phyloP scores from a whole-genome alignment of 2,329 filamentous ascomycete genomes.

The Sclerotinia nivalis region DNA sequence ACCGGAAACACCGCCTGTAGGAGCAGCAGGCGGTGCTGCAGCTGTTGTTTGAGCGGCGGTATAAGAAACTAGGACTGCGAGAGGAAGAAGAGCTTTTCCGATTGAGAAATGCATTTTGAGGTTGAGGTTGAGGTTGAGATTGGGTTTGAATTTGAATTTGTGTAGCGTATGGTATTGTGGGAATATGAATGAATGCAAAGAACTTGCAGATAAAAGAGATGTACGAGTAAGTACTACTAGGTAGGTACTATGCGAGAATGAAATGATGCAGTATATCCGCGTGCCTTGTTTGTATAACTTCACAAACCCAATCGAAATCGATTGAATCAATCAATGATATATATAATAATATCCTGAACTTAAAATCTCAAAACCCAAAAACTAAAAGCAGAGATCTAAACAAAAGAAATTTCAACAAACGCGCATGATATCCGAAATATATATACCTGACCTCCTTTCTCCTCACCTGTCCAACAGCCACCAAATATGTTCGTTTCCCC shows the following conservation, averaged over 20 bases:
- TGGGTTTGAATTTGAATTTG: background rate
- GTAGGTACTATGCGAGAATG: background rate
- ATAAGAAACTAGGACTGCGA: slow-evolving; percentile 38
- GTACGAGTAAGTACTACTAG: background rate
- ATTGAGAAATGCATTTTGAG: slow-evolving; percentile 27
- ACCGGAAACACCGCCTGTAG: slow-evolving; percentile 2
- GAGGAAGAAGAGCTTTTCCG: slow-evolving; percentile 27
- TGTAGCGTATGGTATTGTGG: background rate
- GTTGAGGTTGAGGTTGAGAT: background rate
- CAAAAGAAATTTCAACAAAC: background rate
- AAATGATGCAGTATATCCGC: too few species aligned
- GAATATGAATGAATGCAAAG: background rate
- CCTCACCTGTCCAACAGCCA: slow-evolving; percentile 5
- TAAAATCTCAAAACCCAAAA: background rate
- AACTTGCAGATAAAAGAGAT: too few species aligned
- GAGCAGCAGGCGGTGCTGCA: slow-evolving; percentile 22
- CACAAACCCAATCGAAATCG: background rate
- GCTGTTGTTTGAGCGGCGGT: slow-evolving; percentile 34
- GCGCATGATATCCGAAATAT: background rate
- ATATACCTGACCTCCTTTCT: background rate
- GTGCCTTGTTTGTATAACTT: slow-evolving; percentile 3
- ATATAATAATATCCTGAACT: background rate
- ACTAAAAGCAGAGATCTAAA: background rate
- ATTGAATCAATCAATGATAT: background rate
- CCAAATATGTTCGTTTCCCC: too few species aligned